These are phyloP conservation scores for Lepidium africanum DNA, from an alignment of 345 rosid species.

Conservation along the genomic window DNA sequence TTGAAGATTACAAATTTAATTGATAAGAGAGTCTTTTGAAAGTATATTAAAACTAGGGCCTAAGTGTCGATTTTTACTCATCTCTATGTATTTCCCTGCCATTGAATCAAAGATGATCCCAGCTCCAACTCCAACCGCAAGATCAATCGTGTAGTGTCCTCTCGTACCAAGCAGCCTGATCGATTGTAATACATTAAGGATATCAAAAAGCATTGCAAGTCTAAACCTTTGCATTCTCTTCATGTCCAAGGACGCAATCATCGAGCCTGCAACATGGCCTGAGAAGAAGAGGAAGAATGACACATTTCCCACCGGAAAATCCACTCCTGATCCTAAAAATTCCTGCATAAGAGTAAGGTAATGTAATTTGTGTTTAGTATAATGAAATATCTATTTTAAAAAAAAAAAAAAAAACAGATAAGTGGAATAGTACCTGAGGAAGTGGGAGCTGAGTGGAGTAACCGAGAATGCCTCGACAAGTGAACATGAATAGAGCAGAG, in stretches of 20 bases:
- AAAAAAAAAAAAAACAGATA: too few relatives aligned
- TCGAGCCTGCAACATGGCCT: constrained; percentile 86
- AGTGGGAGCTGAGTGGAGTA: constrained; percentile 91
- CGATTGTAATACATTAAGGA: constrained; percentile 61
- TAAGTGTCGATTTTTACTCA: constrained; percentile 20
- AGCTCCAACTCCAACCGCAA: constrained; percentile 82
- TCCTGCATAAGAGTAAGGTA: too few relatives aligned
- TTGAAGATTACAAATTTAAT: constrained; percentile 6
- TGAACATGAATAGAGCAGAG: constrained; percentile 87
- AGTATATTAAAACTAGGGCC: constrained; percentile 11
- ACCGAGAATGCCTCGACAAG: constrained; percentile 94
- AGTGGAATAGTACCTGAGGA: constrained; percentile 45
- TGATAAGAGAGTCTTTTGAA: constrained; percentile 16
- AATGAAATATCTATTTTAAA: too few relatives aligned
- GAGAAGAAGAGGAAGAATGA: constrained; percentile 82
- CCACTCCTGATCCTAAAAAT: too few relatives aligned
- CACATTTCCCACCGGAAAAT: too few relatives aligned
- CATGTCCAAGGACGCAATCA: constrained; percentile 87
- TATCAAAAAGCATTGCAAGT: constrained; percentile 64
- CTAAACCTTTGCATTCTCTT: constrained; percentile 59
- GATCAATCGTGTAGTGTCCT: constrained; percentile 87
- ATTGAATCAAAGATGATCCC: constrained; percentile 73
- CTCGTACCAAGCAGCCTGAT: constrained; percentile 74
- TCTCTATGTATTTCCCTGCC: constrained; percentile 67
- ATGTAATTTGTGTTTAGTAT: too few relatives aligned